phyloP scores from a whole-genome alignment of 2,329 filamentous ascomycete genomes.

The Grosmannia huntii region DNA sequence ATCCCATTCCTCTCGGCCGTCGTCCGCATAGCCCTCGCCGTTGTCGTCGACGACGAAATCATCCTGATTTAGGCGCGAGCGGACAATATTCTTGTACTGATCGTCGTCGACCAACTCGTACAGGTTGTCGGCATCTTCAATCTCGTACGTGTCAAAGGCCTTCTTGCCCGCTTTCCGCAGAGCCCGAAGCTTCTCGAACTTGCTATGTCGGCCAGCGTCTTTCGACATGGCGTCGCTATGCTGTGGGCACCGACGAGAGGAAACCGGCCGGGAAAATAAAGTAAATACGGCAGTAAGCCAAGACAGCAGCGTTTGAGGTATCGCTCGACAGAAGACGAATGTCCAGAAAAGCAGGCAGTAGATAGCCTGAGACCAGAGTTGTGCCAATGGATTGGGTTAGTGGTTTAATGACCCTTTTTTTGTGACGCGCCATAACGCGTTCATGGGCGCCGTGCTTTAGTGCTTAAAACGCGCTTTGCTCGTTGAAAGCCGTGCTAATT shows the following conservation, averaged over 20 bases:
- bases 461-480: not conserved
- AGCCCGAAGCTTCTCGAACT: constrained; percentile 68
- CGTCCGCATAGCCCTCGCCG: constrained; percentile 91
- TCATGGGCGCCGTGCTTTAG: not conserved
- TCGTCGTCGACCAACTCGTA: constrained; percentile 97
- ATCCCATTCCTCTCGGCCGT: constrained; percentile 91
- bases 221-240: constrained; percentile 22
- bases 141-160: constrained; percentile 72
- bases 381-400: not conserved
- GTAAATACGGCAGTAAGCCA: not conserved
- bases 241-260: not conserved
- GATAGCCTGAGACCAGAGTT: not conserved
- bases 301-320: not conserved
- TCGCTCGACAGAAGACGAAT: not conserved
- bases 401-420: not conserved
- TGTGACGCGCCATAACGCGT: constrained; percentile 5
- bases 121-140: constrained; percentile 69
- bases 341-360: not conserved
- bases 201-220: constrained; percentile 29
- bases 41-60: constrained; percentile 99
- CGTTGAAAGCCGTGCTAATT: not conserved
- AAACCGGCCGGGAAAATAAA: not conserved
- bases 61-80: constrained; percentile 77
- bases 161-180: constrained; percentile 85
- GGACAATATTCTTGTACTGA: constrained; percentile 91